Base-by-base conservation (phyloP, 108 stramenopile genomes). In the Nannochloropsis salina region DNA sequence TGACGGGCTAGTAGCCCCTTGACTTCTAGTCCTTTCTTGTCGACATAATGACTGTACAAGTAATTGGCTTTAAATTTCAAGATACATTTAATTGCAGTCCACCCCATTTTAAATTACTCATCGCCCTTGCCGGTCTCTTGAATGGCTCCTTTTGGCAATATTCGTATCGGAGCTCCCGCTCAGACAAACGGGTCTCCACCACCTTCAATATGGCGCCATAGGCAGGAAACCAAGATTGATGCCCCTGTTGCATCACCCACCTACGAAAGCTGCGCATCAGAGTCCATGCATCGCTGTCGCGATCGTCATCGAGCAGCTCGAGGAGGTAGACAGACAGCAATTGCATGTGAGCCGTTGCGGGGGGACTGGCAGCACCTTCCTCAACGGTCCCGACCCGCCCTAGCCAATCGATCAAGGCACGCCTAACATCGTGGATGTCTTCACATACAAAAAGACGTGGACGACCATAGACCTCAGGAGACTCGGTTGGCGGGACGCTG, bases 321-420 rank as follows among this genome's bases (percentile, higher is more conserved):
- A 74, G 61, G 20, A 74, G 61, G n/a, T 74, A 74, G n/a, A 74
- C 61, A n/a, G 61, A 15, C 61, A 74, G 61, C 61, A 74, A n/a
- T n/a, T 74, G 61, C 61, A 74, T n/a, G n/a, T 74, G 61, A n/a
- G 61, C 61, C 3, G 61, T 74, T n/a, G 15, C 20, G 15, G 61
- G 61, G 8, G 8, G 61, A 8, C 20, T 0, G 15, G 15, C 8
- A 74, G 1, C 20, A 15, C 61, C 47, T 10, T 51, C 47, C 47
- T 10, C 10, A 0, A 10, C 47, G 20, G 20, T n/a, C 61, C 61
- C 20, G n/a, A 74, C 6, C 15, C n/a, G 15, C n/a, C 61, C 20
- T n/a, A 74, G 61, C 61, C 61, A 74, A 15, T 74, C 61, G 15
- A 74, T 8, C 61, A 74, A 74, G 20, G 61, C 61, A 15, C 61